phyloP scores from a whole-genome alignment of 345 rosid species.

The Salix purpurea region DNA sequence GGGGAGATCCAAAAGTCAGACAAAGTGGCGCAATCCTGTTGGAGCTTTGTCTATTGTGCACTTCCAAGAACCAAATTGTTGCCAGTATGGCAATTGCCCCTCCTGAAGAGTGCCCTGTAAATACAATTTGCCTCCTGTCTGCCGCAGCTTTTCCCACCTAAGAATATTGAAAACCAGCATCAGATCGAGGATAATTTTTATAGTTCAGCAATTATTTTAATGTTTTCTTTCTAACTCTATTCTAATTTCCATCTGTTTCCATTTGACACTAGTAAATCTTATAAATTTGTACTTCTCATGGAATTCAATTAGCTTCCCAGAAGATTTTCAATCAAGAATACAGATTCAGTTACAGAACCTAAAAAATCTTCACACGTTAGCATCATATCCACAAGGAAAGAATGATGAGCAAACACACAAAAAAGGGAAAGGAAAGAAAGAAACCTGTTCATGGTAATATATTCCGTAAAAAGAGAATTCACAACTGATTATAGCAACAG shows the following conservation, averaged over 20 bases:
- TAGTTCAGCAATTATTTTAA: not conserved
- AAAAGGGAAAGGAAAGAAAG: too few species aligned
- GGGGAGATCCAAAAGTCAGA: conserved; percentile 83
- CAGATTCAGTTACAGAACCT: not conserved
- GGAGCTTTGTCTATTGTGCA: conserved; percentile 2
- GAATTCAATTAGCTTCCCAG: not conserved
- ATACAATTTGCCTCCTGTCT: conserved; percentile 46
- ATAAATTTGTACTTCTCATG: not conserved
- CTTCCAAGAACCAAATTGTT: conserved; percentile 61
- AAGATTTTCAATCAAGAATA: not conserved
- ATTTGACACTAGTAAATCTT: not conserved
- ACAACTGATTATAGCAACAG: not conserved
- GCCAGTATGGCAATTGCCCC: conserved; percentile 70
- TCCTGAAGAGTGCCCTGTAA: conserved; percentile 81
- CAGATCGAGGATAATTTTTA: not conserved
- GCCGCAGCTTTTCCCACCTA: conserved; percentile 45
- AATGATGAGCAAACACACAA: too few species aligned
- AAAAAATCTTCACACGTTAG: not conserved
- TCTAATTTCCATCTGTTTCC: not conserved
- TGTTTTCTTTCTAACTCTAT: not conserved
- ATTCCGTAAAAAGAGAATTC: not conserved
- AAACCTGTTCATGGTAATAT: not conserved
- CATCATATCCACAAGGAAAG: not conserved
- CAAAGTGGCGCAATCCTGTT: conserved; percentile 34
- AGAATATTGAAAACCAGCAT: conserved; percentile 6